Evolutionary conservation across 78 protist species (phyloP), one percentile per base, ranked within the genome.

Genomic region (Blattamonas nauphoetae): DNA sequence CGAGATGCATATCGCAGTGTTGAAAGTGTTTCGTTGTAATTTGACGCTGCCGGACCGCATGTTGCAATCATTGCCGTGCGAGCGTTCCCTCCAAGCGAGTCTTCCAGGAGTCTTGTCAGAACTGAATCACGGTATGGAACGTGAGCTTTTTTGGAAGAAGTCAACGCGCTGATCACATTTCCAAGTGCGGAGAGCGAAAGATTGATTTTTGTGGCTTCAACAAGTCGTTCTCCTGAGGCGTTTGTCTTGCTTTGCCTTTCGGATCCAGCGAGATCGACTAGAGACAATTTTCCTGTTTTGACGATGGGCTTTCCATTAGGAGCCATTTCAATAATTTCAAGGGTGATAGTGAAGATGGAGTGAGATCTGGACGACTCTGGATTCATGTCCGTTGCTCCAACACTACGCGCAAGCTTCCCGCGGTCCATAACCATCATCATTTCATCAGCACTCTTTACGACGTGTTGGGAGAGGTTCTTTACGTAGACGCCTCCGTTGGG

Each of bases 1-100:
- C 91, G 83, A 21, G 85, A 45, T n/a, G 94, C 96, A 81, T 93
- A 94, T 3, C 92, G 89, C 35, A 94, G 89, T 3, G 96, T 91
- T 0, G 92, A 87, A 32, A 93, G 33, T 1, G 96, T 94, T 41
- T 94, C 96, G 42, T 92, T 88, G n/a, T 44, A 45, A 77, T 94
- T 92, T 6, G 35, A 45, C 35, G 41, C 5, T 33, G 88, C 86
- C 0, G 94, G 94, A 33, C 93, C 91, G 1, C 88, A 86, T 1
- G 92, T 86, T 1, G 91, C 88, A 38, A 94, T 46, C 3, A 94
- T 36, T 0, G 92, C 79, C 0, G 93, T 91, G 79, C 87, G 84
- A 5, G 92, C 1, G 41, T 91, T 91, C 77, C 93, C 93, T 34
- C 93, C 93, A 0, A 91, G 88, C 4, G 92, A 90, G 38, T 91